Conservation (phyloP, 345 rosid species). For the Pseudoturritis turrita region DNA sequence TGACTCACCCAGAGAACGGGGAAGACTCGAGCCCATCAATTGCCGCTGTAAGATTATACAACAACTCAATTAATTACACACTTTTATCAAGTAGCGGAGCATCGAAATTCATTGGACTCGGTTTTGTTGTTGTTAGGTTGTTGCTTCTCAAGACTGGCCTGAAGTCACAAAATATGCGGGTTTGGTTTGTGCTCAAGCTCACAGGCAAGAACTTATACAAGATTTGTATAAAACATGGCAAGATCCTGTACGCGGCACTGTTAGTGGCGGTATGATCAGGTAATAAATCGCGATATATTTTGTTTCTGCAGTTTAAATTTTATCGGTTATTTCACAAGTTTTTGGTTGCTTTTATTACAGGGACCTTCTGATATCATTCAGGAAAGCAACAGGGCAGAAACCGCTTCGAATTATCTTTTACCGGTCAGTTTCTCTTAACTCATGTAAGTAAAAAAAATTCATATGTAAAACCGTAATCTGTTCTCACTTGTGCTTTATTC, state of each 20-base stretch:
- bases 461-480: background rate
- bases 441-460: background rate
- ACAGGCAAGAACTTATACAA: slow-evolving; percentile 96
- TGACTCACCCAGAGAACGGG: slow-evolving; percentile 99
- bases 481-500: background rate
- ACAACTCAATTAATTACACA: background rate
- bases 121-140: slow-evolving; percentile 48
- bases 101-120: background rate
- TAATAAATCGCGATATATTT: slow-evolving; percentile 11
- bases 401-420: slow-evolving; percentile 94
- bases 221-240: slow-evolving; percentile 99
- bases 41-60: slow-evolving; percentile 64
- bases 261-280: slow-evolving; percentile 99
- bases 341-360: slow-evolving; percentile 35
- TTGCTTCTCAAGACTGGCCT: slow-evolving; percentile 99
- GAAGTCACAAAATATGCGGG: slow-evolving; percentile 99
- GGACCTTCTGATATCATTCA: slow-evolving; percentile 89
- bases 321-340: background rate
- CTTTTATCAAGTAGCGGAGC: background rate
- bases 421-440: slow-evolving; percentile 45
- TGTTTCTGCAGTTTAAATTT: background rate
- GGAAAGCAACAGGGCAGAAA: slow-evolving; percentile 99
- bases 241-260: slow-evolving; percentile 94
- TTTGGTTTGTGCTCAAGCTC: slow-evolving; percentile 99
- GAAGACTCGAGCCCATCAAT: slow-evolving; percentile 99